Percentiles rank a stretch among this genome's conserved stretches.
These are phyloP conservation scores for Berkeleyomyces rouxiae DNA, from an alignment of 2,329 filamentous ascomycete species.

Conservation along the genomic window DNA sequence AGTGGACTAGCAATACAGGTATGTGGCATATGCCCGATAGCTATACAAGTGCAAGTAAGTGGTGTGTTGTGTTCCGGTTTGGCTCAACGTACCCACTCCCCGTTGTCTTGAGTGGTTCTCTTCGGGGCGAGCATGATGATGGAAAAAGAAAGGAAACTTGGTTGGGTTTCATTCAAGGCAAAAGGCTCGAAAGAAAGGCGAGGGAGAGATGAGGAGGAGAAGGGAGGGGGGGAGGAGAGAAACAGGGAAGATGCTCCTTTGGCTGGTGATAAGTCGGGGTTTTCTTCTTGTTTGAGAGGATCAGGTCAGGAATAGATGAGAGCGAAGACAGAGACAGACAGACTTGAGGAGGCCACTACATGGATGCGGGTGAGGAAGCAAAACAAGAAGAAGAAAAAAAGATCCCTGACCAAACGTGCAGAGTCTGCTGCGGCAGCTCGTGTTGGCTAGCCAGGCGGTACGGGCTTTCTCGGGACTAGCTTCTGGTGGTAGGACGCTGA, in stretches of 20 bases:
- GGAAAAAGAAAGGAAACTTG: not conserved
- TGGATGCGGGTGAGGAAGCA: not conserved
- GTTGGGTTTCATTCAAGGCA: not conserved
- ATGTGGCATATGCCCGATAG: too few relatives aligned
- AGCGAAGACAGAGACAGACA: not conserved
- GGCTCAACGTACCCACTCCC: not conserved
- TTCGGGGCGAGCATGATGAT: not conserved
- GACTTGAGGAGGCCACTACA: too few relatives aligned
- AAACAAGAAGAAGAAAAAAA: not conserved
- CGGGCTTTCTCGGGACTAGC: too few relatives aligned
- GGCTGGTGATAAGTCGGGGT: not conserved
- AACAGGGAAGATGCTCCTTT: not conserved
- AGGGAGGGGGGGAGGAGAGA: not conserved
- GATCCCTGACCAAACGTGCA: not conserved
- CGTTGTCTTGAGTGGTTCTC: not conserved
- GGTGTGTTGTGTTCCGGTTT: too few relatives aligned
- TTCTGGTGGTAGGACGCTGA: not conserved
- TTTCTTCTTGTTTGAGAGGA: not conserved
- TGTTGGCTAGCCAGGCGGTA: too few relatives aligned
- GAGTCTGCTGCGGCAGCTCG: too few relatives aligned
- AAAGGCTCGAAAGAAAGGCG: not conserved
- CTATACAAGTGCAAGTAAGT: too few relatives aligned
- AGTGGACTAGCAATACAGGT: too few relatives aligned
- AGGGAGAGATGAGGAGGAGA: not conserved
- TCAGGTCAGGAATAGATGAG: not conserved